These are phyloP conservation scores for Eimeria tenella DNA, from an alignment of 169 alveolate genomes.

Conservation along the genomic window DNA sequence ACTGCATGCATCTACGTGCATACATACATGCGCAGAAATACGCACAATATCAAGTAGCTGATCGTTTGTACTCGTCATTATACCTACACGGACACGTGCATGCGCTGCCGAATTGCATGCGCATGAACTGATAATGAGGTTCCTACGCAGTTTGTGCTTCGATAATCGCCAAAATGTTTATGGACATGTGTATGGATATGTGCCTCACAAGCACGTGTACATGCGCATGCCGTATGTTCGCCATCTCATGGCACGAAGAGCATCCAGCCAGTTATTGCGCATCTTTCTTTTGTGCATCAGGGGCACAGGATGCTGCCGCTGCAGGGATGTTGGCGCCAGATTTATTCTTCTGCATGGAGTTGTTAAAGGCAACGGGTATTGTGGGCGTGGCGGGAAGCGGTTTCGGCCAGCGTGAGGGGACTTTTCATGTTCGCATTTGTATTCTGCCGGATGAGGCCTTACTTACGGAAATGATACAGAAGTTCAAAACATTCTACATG, in stretches of 20 bases:
- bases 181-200: neutral
- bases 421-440: constrained; percentile 89
- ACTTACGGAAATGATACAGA: constrained; percentile 2
- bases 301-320: constrained; percentile 21
- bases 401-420: constrained; percentile 88
- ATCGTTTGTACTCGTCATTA: too few species aligned
- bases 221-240: neutral
- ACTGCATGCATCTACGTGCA: too few species aligned
- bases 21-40: too few species aligned
- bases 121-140: neutral
- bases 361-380: constrained; percentile 90
- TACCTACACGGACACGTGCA: too few species aligned
- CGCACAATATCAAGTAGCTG: too few species aligned
- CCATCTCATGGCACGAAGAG: neutral
- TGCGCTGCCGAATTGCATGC: neutral
- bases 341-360: constrained; percentile 84
- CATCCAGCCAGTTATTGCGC: neutral
- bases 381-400: constrained; percentile 92
- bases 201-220: neutral
- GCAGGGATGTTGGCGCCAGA: constrained; percentile 80
- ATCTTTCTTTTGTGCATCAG: neutral
- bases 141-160: neutral
- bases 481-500: neutral
- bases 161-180: neutral
- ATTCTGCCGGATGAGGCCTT: constrained; percentile 80